phyloP scores from a whole-genome alignment of 148 eudicot species.

The Arctostaphylos glauca region DNA sequence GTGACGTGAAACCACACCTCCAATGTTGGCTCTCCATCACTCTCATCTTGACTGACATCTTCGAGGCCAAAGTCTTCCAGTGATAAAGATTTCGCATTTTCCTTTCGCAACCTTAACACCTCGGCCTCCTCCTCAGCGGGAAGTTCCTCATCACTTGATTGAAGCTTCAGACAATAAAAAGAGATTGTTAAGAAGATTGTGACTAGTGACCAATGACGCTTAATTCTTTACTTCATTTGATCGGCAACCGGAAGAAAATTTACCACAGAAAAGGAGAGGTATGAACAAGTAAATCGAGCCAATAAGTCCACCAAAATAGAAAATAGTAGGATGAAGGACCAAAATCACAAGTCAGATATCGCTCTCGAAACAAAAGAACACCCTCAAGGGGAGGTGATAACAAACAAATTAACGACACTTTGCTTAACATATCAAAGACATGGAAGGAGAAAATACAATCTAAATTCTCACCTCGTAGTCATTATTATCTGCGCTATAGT shows the following conservation, averaged over 20 bases:
- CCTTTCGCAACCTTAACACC: constrained; percentile 56
- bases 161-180: constrained; percentile 30
- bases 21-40: constrained; percentile 75
- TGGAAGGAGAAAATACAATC: not conserved
- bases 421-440: not conserved
- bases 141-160: constrained; percentile 67
- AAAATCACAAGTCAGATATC: not conserved
- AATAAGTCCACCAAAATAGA: not conserved
- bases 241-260: not conserved
- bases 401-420: not conserved
- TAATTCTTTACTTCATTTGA: not conserved
- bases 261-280: not conserved
- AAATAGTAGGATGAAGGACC: not conserved
- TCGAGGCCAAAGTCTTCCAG: constrained; percentile 69
- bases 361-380: not conserved
- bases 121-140: constrained; percentile 72
- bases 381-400: not conserved
- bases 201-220: not conserved
- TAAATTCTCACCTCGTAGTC: constrained; percentile 51
- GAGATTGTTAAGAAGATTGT: not conserved
- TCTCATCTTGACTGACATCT: constrained; percentile 46
- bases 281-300: not conserved
- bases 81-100: constrained; percentile 46
- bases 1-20: constrained; percentile 42
- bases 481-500: constrained; percentile 44